Conservation (phyloP, 2,329 filamentous ascomycete genomes). For the Cadophora sp. region DNA sequence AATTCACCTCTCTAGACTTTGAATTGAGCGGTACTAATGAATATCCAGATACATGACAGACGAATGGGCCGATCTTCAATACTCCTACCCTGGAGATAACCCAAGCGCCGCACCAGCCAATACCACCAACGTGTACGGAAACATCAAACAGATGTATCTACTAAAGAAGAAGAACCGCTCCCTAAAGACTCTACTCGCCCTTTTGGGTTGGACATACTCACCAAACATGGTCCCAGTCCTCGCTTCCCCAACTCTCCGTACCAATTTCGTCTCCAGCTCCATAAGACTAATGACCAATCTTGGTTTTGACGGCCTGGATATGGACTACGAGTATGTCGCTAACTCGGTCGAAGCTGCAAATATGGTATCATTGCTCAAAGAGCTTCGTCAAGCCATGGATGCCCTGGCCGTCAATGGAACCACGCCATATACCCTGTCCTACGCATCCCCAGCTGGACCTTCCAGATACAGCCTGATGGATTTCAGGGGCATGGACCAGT, state of each 20-base stretch:
- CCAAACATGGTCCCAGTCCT: slow-evolving; percentile 73
- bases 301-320: slow-evolving; percentile 34
- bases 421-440: slow-evolving; percentile 60
- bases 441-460: slow-evolving; percentile 57
- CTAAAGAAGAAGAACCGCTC: slow-evolving; percentile 79
- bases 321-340: slow-evolving; percentile 35
- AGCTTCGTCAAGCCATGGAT: slow-evolving; percentile 52
- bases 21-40: slow-evolving; percentile 8
- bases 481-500: slow-evolving; percentile 53
- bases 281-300: slow-evolving; percentile 28
- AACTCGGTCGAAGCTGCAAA: slow-evolving; percentile 30
- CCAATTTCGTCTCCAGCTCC: slow-evolving; percentile 24
- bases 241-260: slow-evolving; percentile 58
- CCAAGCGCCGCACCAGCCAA: slow-evolving; percentile 63
- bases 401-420: slow-evolving; percentile 51
- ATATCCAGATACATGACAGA: slow-evolving; percentile 50
- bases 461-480: slow-evolving; percentile 55
- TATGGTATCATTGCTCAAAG: slow-evolving; percentile 47
- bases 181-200: slow-evolving; percentile 77
- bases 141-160: slow-evolving; percentile 77
- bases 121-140: slow-evolving; percentile 78
- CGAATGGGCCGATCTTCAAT: slow-evolving; percentile 71
- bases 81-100: slow-evolving; percentile 71
- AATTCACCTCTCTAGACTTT: neutral
- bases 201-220: slow-evolving; percentile 86